Evolutionary conservation across 1,139 yeast genomes (phyloP), one percentile per base, ranked within the genome.

Genomic region (Magnusiomyces paraingens): DNA sequence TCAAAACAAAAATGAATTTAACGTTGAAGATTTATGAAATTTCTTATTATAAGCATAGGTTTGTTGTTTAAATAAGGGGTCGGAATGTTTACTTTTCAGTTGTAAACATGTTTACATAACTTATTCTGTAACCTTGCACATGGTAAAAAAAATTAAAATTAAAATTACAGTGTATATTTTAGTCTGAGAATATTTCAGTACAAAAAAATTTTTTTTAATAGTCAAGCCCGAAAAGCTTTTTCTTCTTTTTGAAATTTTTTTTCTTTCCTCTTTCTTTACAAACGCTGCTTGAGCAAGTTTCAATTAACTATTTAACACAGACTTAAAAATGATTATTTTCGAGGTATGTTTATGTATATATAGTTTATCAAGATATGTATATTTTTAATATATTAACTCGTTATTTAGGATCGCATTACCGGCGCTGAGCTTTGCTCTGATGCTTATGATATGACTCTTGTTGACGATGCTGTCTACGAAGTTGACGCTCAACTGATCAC

Each of bases 381-480:
- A 11, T 15, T n/a, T 12, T 18, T 42, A 8, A 42, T 20, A 14
- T 42, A 14, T 20, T 20, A 15, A 14, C 18, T 20, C n/a, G 49
- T 73, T 67, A 73, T 58, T 73, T 73, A 75, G 72, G 99, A 93
- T 79, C 77, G 90, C 73, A 73, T 93, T 76, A 84, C 97, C 65
- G 88, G 86, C 70, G 99, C 93, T 81, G 99, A 93, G 81, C 66
- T 93, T 74, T 80, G 91, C 77, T 93, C 99, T 66, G 98, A 91
- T 73, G 98, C 98, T 70, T 94, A 90, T 82, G 95, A 87, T 75
- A 72, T 82, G 73, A 85, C 79, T 72, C 78, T 76, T 73, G 96
- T 93, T 64, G 32, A 87, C 69, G 88, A 81, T 63, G 97, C 81
- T 68, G 88, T 91, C 74, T 88, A 81, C 82, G 99, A 93, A 81